Percentiles rank a stretch among this genome's conserved stretches.
Conservation (phyloP, 148 eudicot genomes). For the Cornus suecica region DNA sequence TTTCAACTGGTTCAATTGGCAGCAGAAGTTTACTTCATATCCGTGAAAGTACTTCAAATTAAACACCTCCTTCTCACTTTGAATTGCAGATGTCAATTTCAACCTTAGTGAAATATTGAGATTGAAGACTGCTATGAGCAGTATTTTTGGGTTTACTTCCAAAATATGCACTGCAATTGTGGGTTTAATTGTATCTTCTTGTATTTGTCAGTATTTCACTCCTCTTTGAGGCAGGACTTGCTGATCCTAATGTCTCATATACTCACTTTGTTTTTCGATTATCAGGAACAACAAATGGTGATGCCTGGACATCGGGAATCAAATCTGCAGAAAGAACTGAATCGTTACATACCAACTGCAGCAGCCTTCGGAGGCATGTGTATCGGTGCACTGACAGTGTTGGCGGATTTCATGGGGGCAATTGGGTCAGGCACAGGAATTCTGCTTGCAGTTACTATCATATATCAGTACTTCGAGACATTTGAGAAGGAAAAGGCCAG, state of each 20-base stretch:
- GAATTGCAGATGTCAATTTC: no score
- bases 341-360: slow-evolving; percentile 83
- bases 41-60: no score
- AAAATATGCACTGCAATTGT: neutral
- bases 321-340: slow-evolving; percentile 75
- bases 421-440: slow-evolving; percentile 87
- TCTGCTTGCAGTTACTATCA: slow-evolving; percentile 81
- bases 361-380: slow-evolving; percentile 87
- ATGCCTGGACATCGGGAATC: slow-evolving; percentile 86
- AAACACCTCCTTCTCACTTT: no score
- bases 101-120: no score
- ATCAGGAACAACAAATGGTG: slow-evolving; percentile 89
- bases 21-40: no score
- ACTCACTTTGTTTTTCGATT: no score
- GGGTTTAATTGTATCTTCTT: neutral
- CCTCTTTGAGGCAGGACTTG: neutral
- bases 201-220: neutral
- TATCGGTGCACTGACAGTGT: slow-evolving; percentile 75
- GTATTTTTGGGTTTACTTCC: no score
- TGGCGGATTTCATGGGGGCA: slow-evolving; percentile 94
- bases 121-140: no score
- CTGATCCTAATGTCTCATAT: neutral
- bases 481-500: slow-evolving; percentile 89
- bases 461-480: slow-evolving; percentile 85
- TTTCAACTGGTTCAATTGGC: neutral